These are phyloP conservation scores for Massospora cicadina DNA, from an alignment of 371 early-diverging fungal species.

Conservation along the genomic window DNA sequence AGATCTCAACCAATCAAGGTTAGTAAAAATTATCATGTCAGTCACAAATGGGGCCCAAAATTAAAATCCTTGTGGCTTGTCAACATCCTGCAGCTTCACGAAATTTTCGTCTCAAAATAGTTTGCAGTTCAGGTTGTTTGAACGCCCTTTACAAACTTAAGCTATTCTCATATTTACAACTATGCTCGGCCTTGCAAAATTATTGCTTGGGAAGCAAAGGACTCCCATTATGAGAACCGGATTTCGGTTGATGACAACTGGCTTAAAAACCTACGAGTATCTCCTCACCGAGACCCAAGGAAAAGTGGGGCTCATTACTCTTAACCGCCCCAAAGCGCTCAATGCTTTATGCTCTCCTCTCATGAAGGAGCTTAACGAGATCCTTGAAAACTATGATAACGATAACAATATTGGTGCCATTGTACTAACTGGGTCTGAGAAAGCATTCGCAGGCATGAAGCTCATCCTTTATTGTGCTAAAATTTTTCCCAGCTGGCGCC, in stretches of 20 bases:
- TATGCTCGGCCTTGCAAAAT: not conserved
- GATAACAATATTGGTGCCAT: slow-evolving; percentile 72
- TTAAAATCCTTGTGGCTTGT: too few relatives aligned
- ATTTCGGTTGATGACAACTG: not conserved
- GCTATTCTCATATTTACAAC: not conserved
- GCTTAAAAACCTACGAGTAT: slow-evolving; percentile 20
- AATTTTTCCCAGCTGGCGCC: slow-evolving; percentile 59
- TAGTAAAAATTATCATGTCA: too few relatives aligned
- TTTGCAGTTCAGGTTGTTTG: too few relatives aligned
- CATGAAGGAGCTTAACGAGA: slow-evolving; percentile 80
- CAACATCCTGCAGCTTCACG: too few relatives aligned
- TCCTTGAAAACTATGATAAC: slow-evolving; percentile 56
- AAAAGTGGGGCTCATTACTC: slow-evolving; percentile 72
- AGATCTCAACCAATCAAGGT: too few relatives aligned
- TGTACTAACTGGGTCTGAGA: slow-evolving; percentile 88
- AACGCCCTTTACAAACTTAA: not conserved
- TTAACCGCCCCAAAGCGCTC: slow-evolving; percentile 89
- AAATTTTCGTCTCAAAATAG: not conserved
- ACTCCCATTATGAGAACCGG: not conserved
- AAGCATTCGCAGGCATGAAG: slow-evolving; percentile 77
- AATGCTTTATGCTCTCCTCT: slow-evolving; percentile 91
- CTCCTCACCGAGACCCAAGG: slow-evolving; percentile 63
- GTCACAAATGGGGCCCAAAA: too few relatives aligned
- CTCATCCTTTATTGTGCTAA: slow-evolving; percentile 9
- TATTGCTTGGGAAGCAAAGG: not conserved